phyloP scores from a whole-genome alignment of 2,329 filamentous ascomycete genomes.

The Fusarium beomiforme region DNA sequence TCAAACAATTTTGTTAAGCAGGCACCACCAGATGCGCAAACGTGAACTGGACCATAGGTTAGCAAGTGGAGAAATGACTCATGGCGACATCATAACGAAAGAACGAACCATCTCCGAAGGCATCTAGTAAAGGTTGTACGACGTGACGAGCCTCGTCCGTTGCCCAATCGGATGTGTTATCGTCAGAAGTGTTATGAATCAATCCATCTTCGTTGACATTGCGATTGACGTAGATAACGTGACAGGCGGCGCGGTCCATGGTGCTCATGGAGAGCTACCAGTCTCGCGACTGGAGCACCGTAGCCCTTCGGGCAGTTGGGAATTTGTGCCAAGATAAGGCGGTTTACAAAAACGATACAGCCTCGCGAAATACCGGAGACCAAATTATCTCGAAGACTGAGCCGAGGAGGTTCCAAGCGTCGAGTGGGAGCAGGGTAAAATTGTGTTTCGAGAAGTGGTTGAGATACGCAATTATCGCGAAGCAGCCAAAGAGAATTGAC shows the following conservation, averaged over 20 bases:
- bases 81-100: slow-evolving; percentile 5
- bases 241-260: slow-evolving; percentile 67
- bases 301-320: slow-evolving; percentile 53
- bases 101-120: slow-evolving; percentile 63
- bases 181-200: slow-evolving; percentile 46
- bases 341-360: slow-evolving; percentile 10
- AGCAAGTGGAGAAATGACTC: slow-evolving; percentile 23
- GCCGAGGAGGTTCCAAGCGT: neutral
- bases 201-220: slow-evolving; percentile 59
- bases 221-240: slow-evolving; percentile 70
- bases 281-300: slow-evolving; percentile 69
- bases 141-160: slow-evolving; percentile 57
- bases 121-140: slow-evolving; percentile 60
- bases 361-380: slow-evolving; percentile 34
- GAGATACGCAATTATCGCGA: slow-evolving; percentile 20
- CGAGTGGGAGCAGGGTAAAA: neutral
- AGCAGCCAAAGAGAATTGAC: slow-evolving; percentile 15
- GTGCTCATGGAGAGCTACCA: slow-evolving; percentile 65
- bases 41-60: slow-evolving; percentile 56
- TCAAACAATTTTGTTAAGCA: slow-evolving; percentile 64
- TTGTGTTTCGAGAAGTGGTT: neutral
- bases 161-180: slow-evolving; percentile 44
- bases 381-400: slow-evolving; percentile 3
- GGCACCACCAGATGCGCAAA: slow-evolving; percentile 62
- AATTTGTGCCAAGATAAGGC: slow-evolving; percentile 34